A percentile compares a stretch with the other conserved stretches of the same genome.
Evolutionary conservation across 2,329 filamentous ascomycete genomes (phyloP).

Genomic region (Penicillium capsulatum): DNA sequence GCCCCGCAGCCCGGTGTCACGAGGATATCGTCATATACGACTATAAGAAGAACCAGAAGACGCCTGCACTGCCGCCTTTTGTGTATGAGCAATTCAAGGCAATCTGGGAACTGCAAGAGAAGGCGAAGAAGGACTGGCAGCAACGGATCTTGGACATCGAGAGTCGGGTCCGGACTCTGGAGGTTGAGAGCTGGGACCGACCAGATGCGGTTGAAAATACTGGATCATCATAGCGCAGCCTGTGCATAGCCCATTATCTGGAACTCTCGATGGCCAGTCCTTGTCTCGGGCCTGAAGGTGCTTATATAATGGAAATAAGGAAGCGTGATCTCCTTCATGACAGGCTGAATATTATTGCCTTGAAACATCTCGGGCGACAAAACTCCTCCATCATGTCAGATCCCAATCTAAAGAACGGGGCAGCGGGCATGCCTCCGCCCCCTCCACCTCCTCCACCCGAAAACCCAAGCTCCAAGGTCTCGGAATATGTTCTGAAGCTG

Average conservation of each 20-base stretch:
- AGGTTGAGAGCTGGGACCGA: conserved; percentile 70
- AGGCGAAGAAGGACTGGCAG: conserved; percentile 52
- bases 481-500: conserved; percentile 3
- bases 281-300: too few relatives aligned
- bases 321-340: too few relatives aligned
- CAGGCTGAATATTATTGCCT: too few relatives aligned
- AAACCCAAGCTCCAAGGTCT: conserved; percentile 2
- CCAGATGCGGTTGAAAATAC: conserved; percentile 67
- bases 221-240: conserved; percentile 40
- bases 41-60: conserved; percentile 58
- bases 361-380: too few relatives aligned
- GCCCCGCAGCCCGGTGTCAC: conserved; percentile 66
- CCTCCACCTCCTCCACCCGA: conserved; percentile 5
- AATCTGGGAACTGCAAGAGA: conserved; percentile 60
- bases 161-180: conserved; percentile 57
- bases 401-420: neutral
- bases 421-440: neutral
- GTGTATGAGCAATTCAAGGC: conserved; percentile 58
- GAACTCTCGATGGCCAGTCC: too few relatives aligned
- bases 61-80: conserved; percentile 52
- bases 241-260: too few relatives aligned
- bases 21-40: conserved; percentile 82
- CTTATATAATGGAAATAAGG: too few relatives aligned
- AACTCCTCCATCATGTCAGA: too few relatives aligned
- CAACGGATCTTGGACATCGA: conserved; percentile 55